Percentiles rank a stretch among this genome's conserved stretches.
Evolutionary conservation across 345 rosid genomes (phyloP).

Genomic region (Dimocarpus longan): DNA sequence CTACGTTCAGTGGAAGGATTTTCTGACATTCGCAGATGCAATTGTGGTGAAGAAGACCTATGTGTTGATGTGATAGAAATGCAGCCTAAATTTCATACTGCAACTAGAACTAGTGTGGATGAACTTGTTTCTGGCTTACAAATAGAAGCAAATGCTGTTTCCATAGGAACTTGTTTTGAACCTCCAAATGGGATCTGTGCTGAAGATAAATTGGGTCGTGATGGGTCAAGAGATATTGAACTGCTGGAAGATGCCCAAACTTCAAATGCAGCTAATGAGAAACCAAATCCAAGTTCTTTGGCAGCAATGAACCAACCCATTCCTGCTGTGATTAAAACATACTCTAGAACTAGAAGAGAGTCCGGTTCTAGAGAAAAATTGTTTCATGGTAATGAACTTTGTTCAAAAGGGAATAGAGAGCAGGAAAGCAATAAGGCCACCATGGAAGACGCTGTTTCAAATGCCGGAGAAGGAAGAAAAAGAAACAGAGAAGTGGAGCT

Average conservation of each 20-base stretch:
- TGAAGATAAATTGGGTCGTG: constrained; percentile 29
- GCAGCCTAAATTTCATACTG: constrained; percentile 8
- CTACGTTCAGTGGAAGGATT: constrained; percentile 18
- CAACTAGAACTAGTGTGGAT: constrained; percentile 9
- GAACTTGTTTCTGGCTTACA: constrained; percentile 14
- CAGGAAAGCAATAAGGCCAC: constrained; percentile 23
- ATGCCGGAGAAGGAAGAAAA: constrained; percentile 47
- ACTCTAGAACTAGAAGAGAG: constrained; percentile 39
- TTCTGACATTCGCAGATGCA: constrained; percentile 18
- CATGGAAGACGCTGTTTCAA: constrained; percentile 23
- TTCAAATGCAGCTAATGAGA: constrained; percentile 27
- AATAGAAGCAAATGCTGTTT: constrained; percentile 17
- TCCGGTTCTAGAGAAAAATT: constrained; percentile 26
- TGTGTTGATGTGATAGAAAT: constrained; percentile 19
- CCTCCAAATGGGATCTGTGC: constrained; percentile 21
- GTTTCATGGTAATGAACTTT: constrained; percentile 22
- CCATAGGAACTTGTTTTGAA: constrained; percentile 36
- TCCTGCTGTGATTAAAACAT: constrained; percentile 22
- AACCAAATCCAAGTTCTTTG: constrained; percentile 24
- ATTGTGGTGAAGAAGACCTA: constrained; percentile 29
- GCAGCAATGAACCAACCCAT: constrained; percentile 9
- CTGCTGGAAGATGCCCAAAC: constrained; percentile 21
- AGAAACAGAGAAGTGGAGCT: constrained; percentile 53
- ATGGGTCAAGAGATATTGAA: constrained; percentile 31
- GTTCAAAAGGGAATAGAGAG: constrained; percentile 31